phyloP scores from a whole-genome alignment of 352 stramenopile species.

The Phytophthora meadii region DNA sequence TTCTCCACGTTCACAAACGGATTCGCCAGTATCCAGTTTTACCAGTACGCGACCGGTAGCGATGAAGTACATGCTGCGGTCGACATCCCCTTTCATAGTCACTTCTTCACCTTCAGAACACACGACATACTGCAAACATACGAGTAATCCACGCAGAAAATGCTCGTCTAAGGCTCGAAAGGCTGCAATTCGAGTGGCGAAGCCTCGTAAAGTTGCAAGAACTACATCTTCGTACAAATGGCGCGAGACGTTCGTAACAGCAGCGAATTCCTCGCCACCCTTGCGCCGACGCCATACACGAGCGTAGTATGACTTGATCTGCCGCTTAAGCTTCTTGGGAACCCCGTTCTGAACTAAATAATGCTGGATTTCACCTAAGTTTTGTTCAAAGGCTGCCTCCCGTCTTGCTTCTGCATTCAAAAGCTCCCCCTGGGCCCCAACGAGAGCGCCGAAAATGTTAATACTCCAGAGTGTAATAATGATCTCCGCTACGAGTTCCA shows the following conservation, averaged over 20 bases:
- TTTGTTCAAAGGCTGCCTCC: constrained; percentile 70
- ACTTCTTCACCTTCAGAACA: constrained; percentile 78
- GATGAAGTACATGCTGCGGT: constrained; percentile 88
- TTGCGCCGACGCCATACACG: constrained; percentile 61
- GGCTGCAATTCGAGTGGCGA: constrained; percentile 56
- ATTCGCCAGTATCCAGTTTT: constrained; percentile 59
- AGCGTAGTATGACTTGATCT: constrained; percentile 82
- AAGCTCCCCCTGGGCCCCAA: constrained; percentile 66
- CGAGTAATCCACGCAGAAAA: constrained; percentile 70
- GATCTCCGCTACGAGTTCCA: constrained; percentile 69
- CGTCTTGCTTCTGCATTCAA: constrained; percentile 52
- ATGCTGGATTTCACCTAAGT: constrained; percentile 69
- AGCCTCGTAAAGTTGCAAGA: constrained; percentile 52
- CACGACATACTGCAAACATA: constrained; percentile 72
- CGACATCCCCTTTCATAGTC: constrained; percentile 73
- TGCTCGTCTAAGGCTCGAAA: constrained; percentile 68
- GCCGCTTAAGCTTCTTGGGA: constrained; percentile 70
- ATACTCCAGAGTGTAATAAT: constrained; percentile 66
- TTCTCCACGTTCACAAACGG: constrained; percentile 62
- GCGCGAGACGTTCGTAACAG: constrained; percentile 54
- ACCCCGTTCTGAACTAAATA: constrained; percentile 79
- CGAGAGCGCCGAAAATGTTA: constrained; percentile 75
- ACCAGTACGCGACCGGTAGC: constrained; percentile 66
- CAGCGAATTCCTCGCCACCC: constrained; percentile 63
- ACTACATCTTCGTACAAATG: constrained; percentile 69